Evolutionary conservation across 1,139 yeast species (phyloP).

Genomic region (Yamadazyma pseudoaaseri): DNA sequence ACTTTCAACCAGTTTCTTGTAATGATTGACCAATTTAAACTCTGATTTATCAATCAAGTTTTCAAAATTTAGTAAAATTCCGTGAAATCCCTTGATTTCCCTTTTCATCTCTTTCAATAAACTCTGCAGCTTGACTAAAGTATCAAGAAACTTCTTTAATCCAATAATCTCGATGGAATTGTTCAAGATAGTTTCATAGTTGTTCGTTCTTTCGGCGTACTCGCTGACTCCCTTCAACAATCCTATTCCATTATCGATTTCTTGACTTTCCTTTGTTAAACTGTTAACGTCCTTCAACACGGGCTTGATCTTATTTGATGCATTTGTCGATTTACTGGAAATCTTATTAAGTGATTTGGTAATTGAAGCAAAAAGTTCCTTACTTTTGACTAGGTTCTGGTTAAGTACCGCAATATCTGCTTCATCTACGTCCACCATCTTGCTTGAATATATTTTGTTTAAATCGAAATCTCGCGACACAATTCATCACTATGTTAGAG

Average conservation of each 20-base stretch:
- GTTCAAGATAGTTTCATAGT: constrained; percentile 45
- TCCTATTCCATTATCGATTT: constrained; percentile 59
- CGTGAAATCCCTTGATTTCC: constrained; percentile 46
- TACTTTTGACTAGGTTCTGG: constrained; percentile 64
- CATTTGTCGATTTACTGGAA: constrained; percentile 56
- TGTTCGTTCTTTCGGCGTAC: constrained; percentile 60
- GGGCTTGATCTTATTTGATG: constrained; percentile 69
- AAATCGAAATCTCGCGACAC: not conserved
- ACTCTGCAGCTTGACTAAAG: constrained; percentile 32
- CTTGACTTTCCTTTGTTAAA: constrained; percentile 53
- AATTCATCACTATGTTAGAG: not conserved
- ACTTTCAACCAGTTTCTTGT: constrained; percentile 20
- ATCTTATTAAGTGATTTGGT: constrained; percentile 55
- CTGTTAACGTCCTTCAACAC: constrained; percentile 62
- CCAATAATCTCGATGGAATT: constrained; percentile 42
- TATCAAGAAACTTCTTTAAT: constrained; percentile 34
- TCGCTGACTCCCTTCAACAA: constrained; percentile 65
- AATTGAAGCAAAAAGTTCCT: constrained; percentile 55
- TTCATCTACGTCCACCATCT: constrained; percentile 62
- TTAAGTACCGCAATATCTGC: constrained; percentile 83
- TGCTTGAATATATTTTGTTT: not conserved
- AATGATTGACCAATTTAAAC: constrained; percentile 35
- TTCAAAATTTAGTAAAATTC: constrained; percentile 48
- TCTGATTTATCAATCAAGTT: constrained; percentile 47
- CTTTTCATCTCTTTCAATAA: constrained; percentile 37